Evolutionary conservation across 2,329 filamentous ascomycete genomes (phyloP).

Genomic region (Scytalidium sp.): DNA sequence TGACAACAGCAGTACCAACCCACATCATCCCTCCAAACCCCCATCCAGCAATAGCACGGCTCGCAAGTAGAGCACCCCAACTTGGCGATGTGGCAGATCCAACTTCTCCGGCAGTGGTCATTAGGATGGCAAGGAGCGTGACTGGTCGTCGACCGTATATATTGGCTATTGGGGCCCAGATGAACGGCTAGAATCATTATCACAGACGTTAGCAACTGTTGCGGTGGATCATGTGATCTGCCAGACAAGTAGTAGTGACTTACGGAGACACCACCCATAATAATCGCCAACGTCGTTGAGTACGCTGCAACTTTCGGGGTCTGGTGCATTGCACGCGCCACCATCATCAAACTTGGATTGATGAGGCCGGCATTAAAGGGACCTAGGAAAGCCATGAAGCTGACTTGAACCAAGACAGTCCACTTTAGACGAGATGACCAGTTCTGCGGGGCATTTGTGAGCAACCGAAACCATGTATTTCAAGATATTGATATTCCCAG

Average conservation of each 20-base stretch:
- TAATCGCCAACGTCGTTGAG: slow-evolving; percentile 30
- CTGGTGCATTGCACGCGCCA: slow-evolving; percentile 24
- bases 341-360: slow-evolving; percentile 30
- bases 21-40: slow-evolving; percentile 6
- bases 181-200: slow-evolving; percentile 20
- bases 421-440: slow-evolving; percentile 22
- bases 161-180: slow-evolving; percentile 6
- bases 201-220: background rate
- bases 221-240: background rate
- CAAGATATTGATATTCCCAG: background rate
- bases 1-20: slow-evolving; percentile 7
- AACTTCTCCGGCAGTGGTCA: background rate
- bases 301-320: slow-evolving; percentile 28
- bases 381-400: slow-evolving; percentile 28
- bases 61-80: slow-evolving; percentile 6
- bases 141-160: slow-evolving; percentile 8
- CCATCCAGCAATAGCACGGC: slow-evolving; percentile 3
- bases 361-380: slow-evolving; percentile 25
- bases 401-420: slow-evolving; percentile 25
- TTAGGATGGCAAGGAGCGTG: slow-evolving; percentile 6
- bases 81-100: slow-evolving; percentile 2
- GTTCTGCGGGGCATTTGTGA: slow-evolving; percentile 13
- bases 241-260: background rate
- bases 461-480: background rate
- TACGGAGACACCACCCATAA: slow-evolving; percentile 24